Percentiles rank a stretch among this genome's conserved stretches.
Evolutionary conservation across 2,329 filamentous ascomycete species (phyloP).

Genomic region (Lecanosticta acicola): DNA sequence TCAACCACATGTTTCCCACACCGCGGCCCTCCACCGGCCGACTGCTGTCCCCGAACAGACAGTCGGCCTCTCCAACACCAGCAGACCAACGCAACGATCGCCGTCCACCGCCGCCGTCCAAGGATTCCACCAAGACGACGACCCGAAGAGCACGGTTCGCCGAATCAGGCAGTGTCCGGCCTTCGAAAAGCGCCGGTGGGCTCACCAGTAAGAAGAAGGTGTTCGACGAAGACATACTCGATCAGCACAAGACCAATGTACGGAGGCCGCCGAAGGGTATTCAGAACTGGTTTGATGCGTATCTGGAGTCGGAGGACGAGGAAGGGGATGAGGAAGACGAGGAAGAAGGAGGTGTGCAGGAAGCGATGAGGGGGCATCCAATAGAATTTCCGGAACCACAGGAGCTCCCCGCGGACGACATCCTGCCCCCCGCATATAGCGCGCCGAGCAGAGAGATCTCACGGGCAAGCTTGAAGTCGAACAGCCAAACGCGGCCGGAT

Average conservation of each 20-base stretch:
- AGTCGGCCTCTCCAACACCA: conserved; percentile 37
- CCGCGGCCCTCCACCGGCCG: conserved; percentile 19
- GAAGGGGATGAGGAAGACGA: conserved; percentile 20
- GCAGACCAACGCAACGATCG: conserved; percentile 37
- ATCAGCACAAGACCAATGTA: conserved; percentile 44
- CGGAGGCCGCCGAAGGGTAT: conserved; percentile 45
- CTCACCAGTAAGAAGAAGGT: conserved; percentile 8
- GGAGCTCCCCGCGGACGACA: conserved; percentile 21
- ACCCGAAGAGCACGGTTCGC: neutral
- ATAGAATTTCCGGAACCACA: conserved; percentile 9
- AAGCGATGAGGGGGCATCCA: neutral
- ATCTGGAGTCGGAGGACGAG: conserved; percentile 26
- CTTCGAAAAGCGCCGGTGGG: conserved; percentile 10
- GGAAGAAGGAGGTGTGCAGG: conserved; percentile 14
- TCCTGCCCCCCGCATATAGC: conserved; percentile 17
- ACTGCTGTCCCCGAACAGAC: conserved; percentile 36
- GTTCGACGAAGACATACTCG: conserved; percentile 37
- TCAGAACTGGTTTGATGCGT: conserved; percentile 48
- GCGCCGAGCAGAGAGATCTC: conserved; percentile 9
- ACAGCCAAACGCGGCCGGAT: conserved; percentile 5
- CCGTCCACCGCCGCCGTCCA: conserved; percentile 9
- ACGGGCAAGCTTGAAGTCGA: conserved; percentile 9
- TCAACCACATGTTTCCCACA: conserved; percentile 39
- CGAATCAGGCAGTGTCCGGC: neutral
- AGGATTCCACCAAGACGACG: conserved; percentile 5